Evolutionary conservation across 352 stramenopile species (phyloP).

Genomic region (Phytophthora pini): DNA sequence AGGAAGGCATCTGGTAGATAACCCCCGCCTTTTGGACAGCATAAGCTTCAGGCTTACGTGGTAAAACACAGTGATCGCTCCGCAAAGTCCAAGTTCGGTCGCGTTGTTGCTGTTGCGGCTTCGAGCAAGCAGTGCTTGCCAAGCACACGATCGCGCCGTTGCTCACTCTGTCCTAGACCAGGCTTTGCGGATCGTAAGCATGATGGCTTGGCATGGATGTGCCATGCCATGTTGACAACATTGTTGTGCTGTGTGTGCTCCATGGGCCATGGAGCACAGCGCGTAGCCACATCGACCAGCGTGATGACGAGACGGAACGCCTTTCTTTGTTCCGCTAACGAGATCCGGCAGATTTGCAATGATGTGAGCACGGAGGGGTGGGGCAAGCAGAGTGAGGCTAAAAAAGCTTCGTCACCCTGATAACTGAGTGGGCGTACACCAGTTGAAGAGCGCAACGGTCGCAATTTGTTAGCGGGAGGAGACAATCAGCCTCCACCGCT

Average conservation of each 20-base stretch:
- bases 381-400: background rate
- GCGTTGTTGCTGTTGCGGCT: background rate
- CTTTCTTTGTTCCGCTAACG: background rate
- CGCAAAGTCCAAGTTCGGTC: too few relatives aligned
- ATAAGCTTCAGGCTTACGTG: too few relatives aligned
- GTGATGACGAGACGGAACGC: slow-evolving; percentile 14
- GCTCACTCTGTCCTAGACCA: slow-evolving; percentile 11
- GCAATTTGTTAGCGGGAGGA: background rate
- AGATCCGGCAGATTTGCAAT: slow-evolving; percentile 22
- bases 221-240: too few relatives aligned
- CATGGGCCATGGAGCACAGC: background rate
- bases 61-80: too few relatives aligned
- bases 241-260: too few relatives aligned
- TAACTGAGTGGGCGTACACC: background rate
- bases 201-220: background rate
- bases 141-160: background rate
- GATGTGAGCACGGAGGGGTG: slow-evolving; percentile 20
- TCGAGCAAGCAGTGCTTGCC: background rate
- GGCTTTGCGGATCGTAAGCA: background rate
- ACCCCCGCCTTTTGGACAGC: background rate
- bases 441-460: background rate
- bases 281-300: background rate
- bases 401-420: slow-evolving; percentile 18
- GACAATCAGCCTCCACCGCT: background rate
- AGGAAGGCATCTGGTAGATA: background rate